Evolutionary conservation across 2,329 filamentous ascomycete species (phyloP), one percentile per base, ranked within the genome.

Genomic region (Echinosphaeria canescens): DNA sequence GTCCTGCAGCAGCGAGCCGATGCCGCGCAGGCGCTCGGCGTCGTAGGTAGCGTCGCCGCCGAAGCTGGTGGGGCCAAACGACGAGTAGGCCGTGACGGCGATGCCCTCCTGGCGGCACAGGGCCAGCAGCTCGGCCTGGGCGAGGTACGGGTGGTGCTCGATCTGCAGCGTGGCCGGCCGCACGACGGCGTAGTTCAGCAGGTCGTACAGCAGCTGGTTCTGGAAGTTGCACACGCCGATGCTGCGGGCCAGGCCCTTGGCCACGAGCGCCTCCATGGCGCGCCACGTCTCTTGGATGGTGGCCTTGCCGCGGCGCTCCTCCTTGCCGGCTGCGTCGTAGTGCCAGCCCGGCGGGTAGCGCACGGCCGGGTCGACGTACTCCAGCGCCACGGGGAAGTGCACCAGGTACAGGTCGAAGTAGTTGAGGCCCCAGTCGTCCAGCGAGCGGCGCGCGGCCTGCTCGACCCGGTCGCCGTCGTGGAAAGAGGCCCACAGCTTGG

Each of bases 401-500:
- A 90, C 70, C 41, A 85, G 59, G 65, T 73, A 91, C 36, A 90
- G 67, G 49, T 91, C 81, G 49, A 91, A 84, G 60, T 90, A 90
- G 42, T 84, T 80, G 33, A 90, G 48, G 34, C 75, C 72, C 70
- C 78, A 85, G 58, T 85, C 76, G 37, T 68, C 63, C 33, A 84
- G 69, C 53, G 84, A 76, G 44, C 72, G 73, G 49, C 67, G 67
- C 50, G 59, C 63, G 44, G 88, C 81, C 31, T 71, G 70, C 51
- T 74, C 68, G 34, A 85, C 78, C 39, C 64, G 62, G 38, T 85
- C 72, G 39, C 60, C 61, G 42, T 85, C 75, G 59, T 91, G 80
- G 66, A 82, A 91, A 37, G 72, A 73, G 57, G 85, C 82, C 81
- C 82, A 91, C 31, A 92, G 73, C 61, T 91, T 92, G 51, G 75